Base-by-base conservation (phyloP, 164 flowering plant species). In the Platanus orientalis region DNA sequence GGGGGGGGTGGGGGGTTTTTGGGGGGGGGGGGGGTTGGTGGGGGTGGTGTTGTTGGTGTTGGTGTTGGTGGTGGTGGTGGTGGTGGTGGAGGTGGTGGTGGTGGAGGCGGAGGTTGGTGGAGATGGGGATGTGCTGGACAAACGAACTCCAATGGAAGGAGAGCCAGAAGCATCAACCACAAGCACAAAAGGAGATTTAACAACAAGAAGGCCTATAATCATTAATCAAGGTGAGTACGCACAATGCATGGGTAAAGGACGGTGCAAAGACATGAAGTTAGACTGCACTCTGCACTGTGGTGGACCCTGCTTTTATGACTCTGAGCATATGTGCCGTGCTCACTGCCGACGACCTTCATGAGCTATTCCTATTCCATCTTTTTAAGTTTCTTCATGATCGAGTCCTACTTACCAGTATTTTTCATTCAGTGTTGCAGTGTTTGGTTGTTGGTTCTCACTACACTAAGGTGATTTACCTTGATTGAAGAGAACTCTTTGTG, bases 221-320 rank as follows among this genome's bases (percentile, higher is more conserved):
- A n/a, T n/a, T 42, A 63, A 10, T 64, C 11, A 78, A 51, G 86
- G 90, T 9, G 86, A 83, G 68, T 87, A 68, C 52, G 94, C 83
- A 17, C 76, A 85, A 21, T 87, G 94, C 80, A 80, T 71, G 84
- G 78, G 11, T 0, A 72, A 56, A 56, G 83, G 81, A 11, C 74
- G 85, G 20, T 85, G 90, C 34, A 66, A 39, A 48, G 84, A 87
- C n/a, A 69, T 79, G 90, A 87, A 79, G 57, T 58, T 87, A 64
- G 88, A 83, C 26, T 85, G 90, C 42, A 90, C 94, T 13, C 83
- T 83, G 21, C 88, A 87, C 52, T 87, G 94, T 50, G 83, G 84
- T 29, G 90, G 90, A 0, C 77, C 79, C 59, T 87, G 90, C 71
- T 75, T 77, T 58, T 87, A 82, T 48, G 90, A 87, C 61, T 87